Percentiles rank a stretch among this genome's conserved stretches.
These are phyloP conservation scores for Neocucurbitaria cava DNA, from an alignment of 2,329 filamentous ascomycete genomes.

Conservation along the genomic window DNA sequence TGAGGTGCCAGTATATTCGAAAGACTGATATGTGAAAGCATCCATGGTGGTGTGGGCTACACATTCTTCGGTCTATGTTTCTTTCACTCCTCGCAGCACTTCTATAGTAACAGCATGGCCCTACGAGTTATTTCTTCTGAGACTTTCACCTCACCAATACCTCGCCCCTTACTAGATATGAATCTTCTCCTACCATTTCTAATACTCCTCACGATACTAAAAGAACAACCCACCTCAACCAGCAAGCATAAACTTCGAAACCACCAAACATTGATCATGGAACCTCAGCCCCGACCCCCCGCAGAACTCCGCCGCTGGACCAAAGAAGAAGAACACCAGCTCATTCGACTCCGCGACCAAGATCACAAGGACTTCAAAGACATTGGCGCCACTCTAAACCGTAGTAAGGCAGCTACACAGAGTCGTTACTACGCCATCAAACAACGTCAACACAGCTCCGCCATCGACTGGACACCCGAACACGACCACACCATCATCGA, in stretches of 20 bases:
- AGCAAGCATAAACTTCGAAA: not conserved
- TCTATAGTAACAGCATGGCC: too few species aligned
- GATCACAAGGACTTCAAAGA: not conserved
- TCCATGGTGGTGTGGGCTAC: not conserved
- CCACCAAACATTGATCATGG: not conserved
- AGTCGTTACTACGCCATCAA: conserved; percentile 1
- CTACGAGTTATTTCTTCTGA: too few species aligned
- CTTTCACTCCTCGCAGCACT: too few species aligned
- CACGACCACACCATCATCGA: conserved; percentile 12
- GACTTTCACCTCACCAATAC: too few species aligned
- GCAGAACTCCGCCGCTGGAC: conserved; percentile 9
- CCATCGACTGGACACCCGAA: conserved; percentile 2
- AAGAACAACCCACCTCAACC: not conserved
- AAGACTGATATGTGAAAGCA: not conserved
- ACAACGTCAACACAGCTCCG: not conserved
- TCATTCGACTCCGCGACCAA: conserved; percentile 4
- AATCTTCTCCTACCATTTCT: not conserved
- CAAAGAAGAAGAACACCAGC: conserved; percentile 3
- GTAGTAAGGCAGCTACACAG: not conserved
- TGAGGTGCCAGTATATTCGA: too few species aligned
- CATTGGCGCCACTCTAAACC: not conserved
- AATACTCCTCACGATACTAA: not conserved
- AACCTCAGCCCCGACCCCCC: not conserved
- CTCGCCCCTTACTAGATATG: not conserved
- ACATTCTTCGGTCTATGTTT: not conserved